Evolutionary conservation across 306 rosid species (phyloP).

Genomic region (Arachis stenosperma): DNA sequence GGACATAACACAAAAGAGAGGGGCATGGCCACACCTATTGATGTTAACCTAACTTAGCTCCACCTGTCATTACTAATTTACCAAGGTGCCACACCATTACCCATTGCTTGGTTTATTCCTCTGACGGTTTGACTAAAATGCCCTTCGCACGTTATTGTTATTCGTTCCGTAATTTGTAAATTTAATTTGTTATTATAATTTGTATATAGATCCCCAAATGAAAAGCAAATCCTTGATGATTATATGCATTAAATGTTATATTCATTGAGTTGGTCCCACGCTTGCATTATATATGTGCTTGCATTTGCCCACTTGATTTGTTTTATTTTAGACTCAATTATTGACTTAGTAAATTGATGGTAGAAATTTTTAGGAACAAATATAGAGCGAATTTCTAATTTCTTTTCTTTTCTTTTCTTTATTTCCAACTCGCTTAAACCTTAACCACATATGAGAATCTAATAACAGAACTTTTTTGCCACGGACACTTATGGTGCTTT

Average conservation of each 20-base stretch:
- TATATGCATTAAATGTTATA: constrained; percentile 59
- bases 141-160: constrained; percentile 37
- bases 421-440: background rate
- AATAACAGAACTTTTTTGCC: background rate
- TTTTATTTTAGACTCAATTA: constrained; percentile 54
- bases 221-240: constrained; percentile 50
- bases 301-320: constrained; percentile 50
- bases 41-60: constrained; percentile 37
- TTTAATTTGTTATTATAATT: constrained; percentile 35
- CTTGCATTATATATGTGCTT: constrained; percentile 55
- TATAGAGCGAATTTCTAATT: no score
- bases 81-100: constrained; percentile 39
- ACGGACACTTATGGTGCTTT: background rate
- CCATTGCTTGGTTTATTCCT: background rate
- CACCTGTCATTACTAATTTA: constrained; percentile 35
- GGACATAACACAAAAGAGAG: background rate
- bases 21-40: constrained; percentile 13
- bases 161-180: constrained; percentile 20
- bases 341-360: constrained; percentile 51
- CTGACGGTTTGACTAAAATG: constrained; percentile 11
- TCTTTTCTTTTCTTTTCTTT: background rate
- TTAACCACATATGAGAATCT: background rate
- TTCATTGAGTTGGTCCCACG: constrained; percentile 57
- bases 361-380: background rate
- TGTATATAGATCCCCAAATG: constrained; percentile 17